These are phyloP conservation scores for Ambrosiella xylebori DNA, from an alignment of 2,329 filamentous ascomycete species.

Conservation along the genomic window DNA sequence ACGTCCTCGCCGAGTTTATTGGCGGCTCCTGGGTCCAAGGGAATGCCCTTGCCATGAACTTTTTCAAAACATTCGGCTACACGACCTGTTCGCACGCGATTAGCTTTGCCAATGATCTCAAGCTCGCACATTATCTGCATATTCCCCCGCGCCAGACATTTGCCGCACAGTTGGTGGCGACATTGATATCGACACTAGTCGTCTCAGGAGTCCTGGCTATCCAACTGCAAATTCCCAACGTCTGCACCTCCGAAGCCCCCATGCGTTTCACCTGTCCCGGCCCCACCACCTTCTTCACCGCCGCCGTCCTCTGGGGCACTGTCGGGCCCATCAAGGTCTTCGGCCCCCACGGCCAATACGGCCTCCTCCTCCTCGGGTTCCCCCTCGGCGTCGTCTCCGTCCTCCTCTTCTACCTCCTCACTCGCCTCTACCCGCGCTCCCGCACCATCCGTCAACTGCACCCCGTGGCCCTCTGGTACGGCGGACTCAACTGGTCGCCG, in stretches of 20 bases:
- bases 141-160: constrained; percentile 44
- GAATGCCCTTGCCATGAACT: constrained; percentile 36
- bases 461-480: constrained; percentile 18
- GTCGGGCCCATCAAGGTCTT: constrained; percentile 27
- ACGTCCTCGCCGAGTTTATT: constrained; percentile 36
- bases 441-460: constrained; percentile 23
- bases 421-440: constrained; percentile 18
- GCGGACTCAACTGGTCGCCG: neutral
- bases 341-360: constrained; percentile 24
- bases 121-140: constrained; percentile 40
- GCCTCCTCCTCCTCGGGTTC: constrained; percentile 23
- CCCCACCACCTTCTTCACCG: constrained; percentile 26
- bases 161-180: constrained; percentile 39
- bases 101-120: constrained; percentile 31
- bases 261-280: constrained; percentile 23
- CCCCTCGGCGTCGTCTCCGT: constrained; percentile 21
- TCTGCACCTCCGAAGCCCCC: constrained; percentile 23
- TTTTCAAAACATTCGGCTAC: constrained; percentile 35
- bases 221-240: constrained; percentile 23
- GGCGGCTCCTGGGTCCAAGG: constrained; percentile 33
- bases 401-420: constrained; percentile 19
- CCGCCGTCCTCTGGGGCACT: constrained; percentile 29
- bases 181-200: constrained; percentile 34
- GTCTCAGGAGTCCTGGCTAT: constrained; percentile 32
- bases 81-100: constrained; percentile 34